These are phyloP conservation scores for Lactarius psammicola DNA, from an alignment of 768 basidiomycete genomes.

Conservation along the genomic window DNA sequence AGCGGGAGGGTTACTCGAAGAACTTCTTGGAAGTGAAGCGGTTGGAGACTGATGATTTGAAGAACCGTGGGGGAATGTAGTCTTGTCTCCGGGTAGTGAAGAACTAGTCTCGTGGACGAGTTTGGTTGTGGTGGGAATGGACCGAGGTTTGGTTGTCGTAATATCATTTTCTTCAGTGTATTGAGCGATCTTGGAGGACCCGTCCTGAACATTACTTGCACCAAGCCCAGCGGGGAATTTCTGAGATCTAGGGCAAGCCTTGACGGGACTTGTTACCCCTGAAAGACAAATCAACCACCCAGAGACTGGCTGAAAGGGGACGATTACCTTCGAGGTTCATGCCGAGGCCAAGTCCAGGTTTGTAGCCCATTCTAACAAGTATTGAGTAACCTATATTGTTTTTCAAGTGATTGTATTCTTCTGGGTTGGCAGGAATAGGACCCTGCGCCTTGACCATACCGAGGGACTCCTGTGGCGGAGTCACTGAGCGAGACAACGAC, in stretches of 20 bases:
- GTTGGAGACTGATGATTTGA: not conserved
- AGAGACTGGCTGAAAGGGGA: slow-evolving; percentile 13
- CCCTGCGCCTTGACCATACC: slow-evolving; percentile 1
- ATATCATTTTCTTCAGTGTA: not conserved
- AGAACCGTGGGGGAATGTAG: too few relatives aligned
- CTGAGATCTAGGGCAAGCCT: slow-evolving; percentile 3
- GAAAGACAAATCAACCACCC: slow-evolving; percentile 23
- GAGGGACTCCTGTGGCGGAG: slow-evolving; percentile 6
- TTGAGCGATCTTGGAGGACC: not conserved
- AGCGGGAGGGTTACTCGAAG: not conserved
- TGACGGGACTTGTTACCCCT: slow-evolving; percentile 24
- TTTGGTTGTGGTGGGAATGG: not conserved
- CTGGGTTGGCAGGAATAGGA: not conserved
- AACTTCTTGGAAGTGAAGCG: not conserved
- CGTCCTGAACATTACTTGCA: not conserved
- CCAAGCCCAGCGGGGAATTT: slow-evolving; percentile 10
- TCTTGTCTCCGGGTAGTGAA: not conserved
- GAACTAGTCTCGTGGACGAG: not conserved
- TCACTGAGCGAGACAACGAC: not conserved
- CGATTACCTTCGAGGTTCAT: slow-evolving; percentile 28
- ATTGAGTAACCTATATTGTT: slow-evolving; percentile 25
- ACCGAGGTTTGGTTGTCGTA: not conserved
- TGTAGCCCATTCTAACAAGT: slow-evolving; percentile 28
- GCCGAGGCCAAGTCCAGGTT: slow-evolving; percentile 27
- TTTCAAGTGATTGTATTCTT: not conserved